A percentile compares a stretch with the other conserved stretches of the same genome.
Evolutionary conservation across 192 early-diverging fungal species (phyloP).

Genomic region (Oehlia diaphana): DNA sequence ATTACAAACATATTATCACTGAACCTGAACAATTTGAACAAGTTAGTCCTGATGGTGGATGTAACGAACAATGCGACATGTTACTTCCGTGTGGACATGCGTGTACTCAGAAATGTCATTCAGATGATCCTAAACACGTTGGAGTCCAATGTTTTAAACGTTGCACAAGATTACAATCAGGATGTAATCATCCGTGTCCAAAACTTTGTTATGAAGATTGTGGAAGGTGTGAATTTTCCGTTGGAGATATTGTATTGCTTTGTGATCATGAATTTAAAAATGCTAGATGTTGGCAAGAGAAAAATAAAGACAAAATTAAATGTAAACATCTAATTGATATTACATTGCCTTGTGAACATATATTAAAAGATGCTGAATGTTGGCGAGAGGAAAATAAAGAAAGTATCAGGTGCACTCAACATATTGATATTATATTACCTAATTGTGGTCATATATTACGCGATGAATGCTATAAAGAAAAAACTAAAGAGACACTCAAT

Average conservation of each 20-base stretch:
- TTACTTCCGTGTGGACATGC: conserved; percentile 53
- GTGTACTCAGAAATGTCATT: conserved; percentile 39
- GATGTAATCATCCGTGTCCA: conserved; percentile 48
- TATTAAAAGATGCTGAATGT: too few relatives aligned
- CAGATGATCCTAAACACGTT: conserved; percentile 38
- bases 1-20: conserved; percentile 32
- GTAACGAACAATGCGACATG: conserved; percentile 41
- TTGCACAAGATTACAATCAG: conserved; percentile 40
- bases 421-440: too few relatives aligned
- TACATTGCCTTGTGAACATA: background rate
- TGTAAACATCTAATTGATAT: background rate
- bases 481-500: background rate
- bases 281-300: conserved; percentile 31
- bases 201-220: conserved; percentile 51
- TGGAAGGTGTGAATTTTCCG: conserved; percentile 38
- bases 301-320: background rate
- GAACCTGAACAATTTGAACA: conserved; percentile 34
- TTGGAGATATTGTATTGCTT: conserved; percentile 24
- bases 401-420: too few relatives aligned
- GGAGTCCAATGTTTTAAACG: conserved; percentile 43
- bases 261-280: conserved; percentile 35
- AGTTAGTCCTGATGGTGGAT: conserved; percentile 55
- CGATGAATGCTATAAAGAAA: too few relatives aligned
- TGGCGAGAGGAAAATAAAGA: too few relatives aligned
- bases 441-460: too few relatives aligned